These are phyloP conservation scores for Tothia fuscella DNA, from an alignment of 2,329 filamentous ascomycete genomes.

Conservation along the genomic window DNA sequence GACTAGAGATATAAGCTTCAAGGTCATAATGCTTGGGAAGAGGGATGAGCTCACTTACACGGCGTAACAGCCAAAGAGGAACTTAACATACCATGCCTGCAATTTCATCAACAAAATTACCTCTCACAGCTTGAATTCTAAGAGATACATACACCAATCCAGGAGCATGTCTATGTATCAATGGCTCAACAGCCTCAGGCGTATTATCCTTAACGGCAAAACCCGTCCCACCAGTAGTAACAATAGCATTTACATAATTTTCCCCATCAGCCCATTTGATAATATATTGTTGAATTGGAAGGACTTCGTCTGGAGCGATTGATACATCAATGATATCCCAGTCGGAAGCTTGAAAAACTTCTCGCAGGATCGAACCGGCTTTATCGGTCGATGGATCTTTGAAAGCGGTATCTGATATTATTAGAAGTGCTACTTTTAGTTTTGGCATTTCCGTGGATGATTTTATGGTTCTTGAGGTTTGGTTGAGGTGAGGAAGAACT, in stretches of 20 bases:
- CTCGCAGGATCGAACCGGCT: conserved; percentile 52
- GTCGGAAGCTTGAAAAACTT: conserved; percentile 55
- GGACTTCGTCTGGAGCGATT: conserved; percentile 68
- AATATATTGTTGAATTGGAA: conserved; percentile 64
- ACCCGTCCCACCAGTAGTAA: conserved; percentile 87
- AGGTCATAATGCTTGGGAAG: not conserved
- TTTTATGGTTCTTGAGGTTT: too few species aligned
- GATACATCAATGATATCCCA: conserved; percentile 59
- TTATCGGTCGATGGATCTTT: conserved; percentile 69
- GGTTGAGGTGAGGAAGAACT: too few species aligned
- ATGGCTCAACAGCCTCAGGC: conserved; percentile 70
- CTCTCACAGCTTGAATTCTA: not conserved
- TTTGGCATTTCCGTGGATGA: too few species aligned
- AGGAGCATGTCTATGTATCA: conserved; percentile 76
- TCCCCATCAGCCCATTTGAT: conserved; percentile 50
- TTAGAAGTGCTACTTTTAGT: conserved; percentile 55
- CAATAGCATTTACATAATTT: conserved; percentile 55
- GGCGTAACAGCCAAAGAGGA: conserved; percentile 77
- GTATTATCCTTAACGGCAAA: conserved; percentile 79
- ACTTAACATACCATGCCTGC: conserved; percentile 79
- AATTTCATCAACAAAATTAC: too few species aligned
- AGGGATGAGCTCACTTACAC: conserved; percentile 45
- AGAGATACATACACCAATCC: conserved; percentile 56
- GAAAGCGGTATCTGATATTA: conserved; percentile 84
- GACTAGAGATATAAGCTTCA: conserved; percentile 42